phyloP scores from a whole-genome alignment of 805 yeast genomes.

The Ascoidea asiatica region DNA sequence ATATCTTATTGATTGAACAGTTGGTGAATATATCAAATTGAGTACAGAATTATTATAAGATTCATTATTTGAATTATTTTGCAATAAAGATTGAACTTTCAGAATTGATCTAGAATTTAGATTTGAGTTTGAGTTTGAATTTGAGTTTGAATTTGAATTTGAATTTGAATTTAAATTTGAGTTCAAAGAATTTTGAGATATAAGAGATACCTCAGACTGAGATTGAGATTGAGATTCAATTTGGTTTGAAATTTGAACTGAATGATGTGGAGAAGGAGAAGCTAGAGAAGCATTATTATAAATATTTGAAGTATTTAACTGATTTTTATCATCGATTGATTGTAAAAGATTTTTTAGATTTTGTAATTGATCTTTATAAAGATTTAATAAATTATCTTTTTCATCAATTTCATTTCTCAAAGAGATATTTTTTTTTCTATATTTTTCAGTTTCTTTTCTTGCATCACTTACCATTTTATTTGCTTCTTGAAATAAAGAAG shows the following conservation, averaged over 20 bases:
- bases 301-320: no score
- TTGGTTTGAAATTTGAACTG: background rate
- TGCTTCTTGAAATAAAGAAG: slow-evolving; percentile 70
- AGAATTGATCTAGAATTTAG: background rate
- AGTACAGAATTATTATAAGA: background rate
- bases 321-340: slow-evolving; percentile 23
- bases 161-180: background rate
- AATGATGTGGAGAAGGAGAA: background rate
- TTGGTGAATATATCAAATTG: slow-evolving; percentile 10
- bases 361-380: slow-evolving; percentile 51
- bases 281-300: background rate
- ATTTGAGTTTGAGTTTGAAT: background rate
- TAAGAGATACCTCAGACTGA: no score
- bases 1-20: slow-evolving; percentile 10
- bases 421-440: slow-evolving; percentile 43
- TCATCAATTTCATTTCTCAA: slow-evolving; percentile 42
- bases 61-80: background rate
- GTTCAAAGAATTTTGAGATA: background rate
- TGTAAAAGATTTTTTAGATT: slow-evolving; percentile 51
- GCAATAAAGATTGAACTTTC: no score
- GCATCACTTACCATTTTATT: slow-evolving; percentile 76
- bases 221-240: background rate
- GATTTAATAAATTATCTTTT: slow-evolving; percentile 54
- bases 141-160: background rate
- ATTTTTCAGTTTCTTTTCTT: slow-evolving; percentile 47